Evolutionary conservation across 192 early-diverging fungal species (phyloP).

Genomic region (Backusella circina): DNA sequence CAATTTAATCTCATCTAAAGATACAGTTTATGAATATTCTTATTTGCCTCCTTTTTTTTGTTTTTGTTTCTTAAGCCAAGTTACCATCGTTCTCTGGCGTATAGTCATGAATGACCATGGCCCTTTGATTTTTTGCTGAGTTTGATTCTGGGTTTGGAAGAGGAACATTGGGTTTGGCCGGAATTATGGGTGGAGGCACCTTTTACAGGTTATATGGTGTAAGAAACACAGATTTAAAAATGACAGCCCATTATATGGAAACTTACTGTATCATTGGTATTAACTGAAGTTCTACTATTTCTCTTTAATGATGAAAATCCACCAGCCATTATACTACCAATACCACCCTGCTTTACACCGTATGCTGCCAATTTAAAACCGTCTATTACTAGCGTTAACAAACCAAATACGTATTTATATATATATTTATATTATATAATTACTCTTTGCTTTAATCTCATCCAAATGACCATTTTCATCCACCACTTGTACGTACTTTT

Average conservation of each 20-base stretch:
- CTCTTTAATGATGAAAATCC: constrained; percentile 58
- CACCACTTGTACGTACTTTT: constrained; percentile 8
- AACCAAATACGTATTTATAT: not conserved
- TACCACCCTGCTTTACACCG: constrained; percentile 73
- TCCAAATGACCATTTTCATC: not conserved
- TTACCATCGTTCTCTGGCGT: constrained; percentile 45
- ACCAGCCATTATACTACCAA: constrained; percentile 71
- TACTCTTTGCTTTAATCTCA: constrained; percentile 11
- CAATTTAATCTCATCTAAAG: constrained; percentile 46
- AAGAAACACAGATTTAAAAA: not conserved
- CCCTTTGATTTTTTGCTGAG: constrained; percentile 30
- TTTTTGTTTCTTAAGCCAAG: not conserved
- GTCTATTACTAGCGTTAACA: not conserved
- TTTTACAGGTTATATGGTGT: not conserved
- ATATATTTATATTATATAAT: not conserved
- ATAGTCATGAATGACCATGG: constrained; percentile 43
- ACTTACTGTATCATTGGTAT: not conserved
- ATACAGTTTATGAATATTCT: not conserved
- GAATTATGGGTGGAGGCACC: not conserved
- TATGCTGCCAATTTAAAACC: constrained; percentile 67
- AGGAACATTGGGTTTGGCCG: not conserved
- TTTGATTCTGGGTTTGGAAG: not conserved
- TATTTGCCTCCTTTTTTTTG: not conserved
- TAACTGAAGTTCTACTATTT: constrained; percentile 31
- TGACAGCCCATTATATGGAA: not conserved